phyloP scores from a whole-genome alignment of 2,329 filamentous ascomycete species.

The Fonsecaea erecta region DNA sequence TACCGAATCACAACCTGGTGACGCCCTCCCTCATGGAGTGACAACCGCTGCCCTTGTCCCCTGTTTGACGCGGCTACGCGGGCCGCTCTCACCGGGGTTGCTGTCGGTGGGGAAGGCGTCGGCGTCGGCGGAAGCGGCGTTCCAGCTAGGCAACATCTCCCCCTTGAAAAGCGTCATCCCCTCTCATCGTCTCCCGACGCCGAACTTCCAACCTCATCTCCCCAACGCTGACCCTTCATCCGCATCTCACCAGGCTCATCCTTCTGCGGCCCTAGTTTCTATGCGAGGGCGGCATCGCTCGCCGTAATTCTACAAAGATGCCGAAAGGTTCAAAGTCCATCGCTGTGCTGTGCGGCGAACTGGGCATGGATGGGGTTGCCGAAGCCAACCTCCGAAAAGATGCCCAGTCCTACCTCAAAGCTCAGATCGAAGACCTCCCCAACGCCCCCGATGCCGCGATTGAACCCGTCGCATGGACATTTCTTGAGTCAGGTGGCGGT shows the following conservation, averaged over 20 bases:
- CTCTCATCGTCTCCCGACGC: neutral
- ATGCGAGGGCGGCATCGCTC: slow-evolving; percentile 52
- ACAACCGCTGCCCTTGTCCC: neutral
- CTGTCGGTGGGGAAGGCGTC: neutral
- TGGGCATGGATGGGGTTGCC: slow-evolving; percentile 15
- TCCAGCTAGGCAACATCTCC: neutral
- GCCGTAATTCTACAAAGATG: slow-evolving; percentile 14
- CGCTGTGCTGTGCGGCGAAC: slow-evolving; percentile 15
- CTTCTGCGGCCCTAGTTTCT: slow-evolving; percentile 19
- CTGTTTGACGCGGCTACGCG: neutral
- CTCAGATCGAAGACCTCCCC: slow-evolving; percentile 8
- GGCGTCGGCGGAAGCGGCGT: neutral
- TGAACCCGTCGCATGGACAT: slow-evolving; percentile 10
- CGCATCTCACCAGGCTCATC: slow-evolving; percentile 47
- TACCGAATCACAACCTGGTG: neutral
- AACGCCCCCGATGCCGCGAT: slow-evolving; percentile 13
- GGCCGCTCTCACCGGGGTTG: neutral
- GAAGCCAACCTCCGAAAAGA: slow-evolving; percentile 15
- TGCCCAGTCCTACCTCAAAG: slow-evolving; percentile 14
- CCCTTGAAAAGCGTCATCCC: neutral
- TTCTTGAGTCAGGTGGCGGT: slow-evolving; percentile 13
- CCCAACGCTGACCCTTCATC: slow-evolving; percentile 16
- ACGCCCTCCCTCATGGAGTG: neutral
- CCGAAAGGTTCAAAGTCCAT: slow-evolving; percentile 19
- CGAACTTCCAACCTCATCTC: neutral